Evolutionary conservation across 352 stramenopile species (phyloP).

Genomic region (Saprolegnia parasitica): DNA sequence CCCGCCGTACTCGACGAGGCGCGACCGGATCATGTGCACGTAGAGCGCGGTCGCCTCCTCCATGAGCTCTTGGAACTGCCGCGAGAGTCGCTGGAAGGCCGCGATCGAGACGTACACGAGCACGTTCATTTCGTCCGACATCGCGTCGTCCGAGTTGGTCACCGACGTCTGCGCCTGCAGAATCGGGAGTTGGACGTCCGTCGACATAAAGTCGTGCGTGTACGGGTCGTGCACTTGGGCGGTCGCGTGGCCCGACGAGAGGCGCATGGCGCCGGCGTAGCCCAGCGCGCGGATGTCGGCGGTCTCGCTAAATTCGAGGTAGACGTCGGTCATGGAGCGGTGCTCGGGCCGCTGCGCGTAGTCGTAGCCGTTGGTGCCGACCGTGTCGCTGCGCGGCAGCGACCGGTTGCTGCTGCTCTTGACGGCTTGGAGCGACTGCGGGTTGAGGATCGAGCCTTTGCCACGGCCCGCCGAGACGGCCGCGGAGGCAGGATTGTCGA

Average conservation of each 20-base stretch:
- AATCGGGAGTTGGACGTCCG: not conserved
- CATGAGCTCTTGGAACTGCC: slow-evolving; percentile 74
- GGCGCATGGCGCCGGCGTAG: not conserved
- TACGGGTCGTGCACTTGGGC: not conserved
- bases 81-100: slow-evolving; percentile 74
- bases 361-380: not conserved
- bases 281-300: not conserved
- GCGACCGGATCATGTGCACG: slow-evolving; percentile 79
- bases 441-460: slow-evolving; percentile 28
- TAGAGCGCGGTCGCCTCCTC: slow-evolving; percentile 83
- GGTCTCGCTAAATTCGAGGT: slow-evolving; percentile 14
- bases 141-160: not conserved
- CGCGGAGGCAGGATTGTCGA: not conserved
- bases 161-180: not conserved
- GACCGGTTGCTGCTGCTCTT: not conserved
- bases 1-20: slow-evolving; percentile 76
- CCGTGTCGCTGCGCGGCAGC: not conserved
- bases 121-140: slow-evolving; percentile 52
- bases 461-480: slow-evolving; percentile 12
- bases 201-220: not conserved
- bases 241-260: not conserved
- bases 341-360: not conserved
- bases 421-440: not conserved
- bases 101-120: slow-evolving; percentile 82
- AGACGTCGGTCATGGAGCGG: not conserved